Evolutionary conservation across 768 basidiomycete genomes (phyloP), one percentile per base, ranked within the genome.

Genomic region (Melanogaster broomeanus): DNA sequence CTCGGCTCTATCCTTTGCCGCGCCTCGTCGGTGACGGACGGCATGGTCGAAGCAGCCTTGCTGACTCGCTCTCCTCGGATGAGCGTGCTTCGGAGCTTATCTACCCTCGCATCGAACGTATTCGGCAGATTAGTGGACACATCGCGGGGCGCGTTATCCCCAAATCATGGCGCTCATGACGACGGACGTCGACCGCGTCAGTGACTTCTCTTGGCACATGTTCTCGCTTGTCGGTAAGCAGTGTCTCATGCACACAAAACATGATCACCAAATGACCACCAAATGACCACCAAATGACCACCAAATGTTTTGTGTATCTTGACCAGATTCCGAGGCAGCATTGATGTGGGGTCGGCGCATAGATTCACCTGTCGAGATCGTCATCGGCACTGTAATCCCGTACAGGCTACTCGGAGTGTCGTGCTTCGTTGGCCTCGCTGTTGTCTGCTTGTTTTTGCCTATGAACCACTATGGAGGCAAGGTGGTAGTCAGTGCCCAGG

Each of bases 161-260:
- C 82, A 96, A 71, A 85, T 97, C 60, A 94, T 96, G 93, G 95
- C 90, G 3, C 79, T 96, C 25, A 94, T 96, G 90, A 95, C 93
- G 6, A 93, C 92, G 6, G 93, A 97, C 58, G 91, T 94, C 25
- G 92, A 95, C 66, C 80, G 93, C 48, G 86, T 95, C 55, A 84
- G 87, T 66, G 90, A 95, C 45, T 90, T 95, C 61, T 72, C 84
- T 2, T 89, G 84, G 83, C 87, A 92, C 64, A 57, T 87, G 45
- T 91, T 88, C 63, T 74, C 86, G 1, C 77, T 92, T 34, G 76
- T 92, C 48, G 87, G 88, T 86, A 55, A 43, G 80, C 62, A 15
- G 19, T 9, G 28, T 34, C 12, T 13, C 21, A 24, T 28, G n/a
- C n/a, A n/a, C n/a, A n/a, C n/a, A n/a, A n/a, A n/a, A n/a, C n/a